Evolutionary conservation across 371 early-diverging fungal species (phyloP), one percentile per base, ranked within the genome.

Genomic region (Apophysomyces sp.): DNA sequence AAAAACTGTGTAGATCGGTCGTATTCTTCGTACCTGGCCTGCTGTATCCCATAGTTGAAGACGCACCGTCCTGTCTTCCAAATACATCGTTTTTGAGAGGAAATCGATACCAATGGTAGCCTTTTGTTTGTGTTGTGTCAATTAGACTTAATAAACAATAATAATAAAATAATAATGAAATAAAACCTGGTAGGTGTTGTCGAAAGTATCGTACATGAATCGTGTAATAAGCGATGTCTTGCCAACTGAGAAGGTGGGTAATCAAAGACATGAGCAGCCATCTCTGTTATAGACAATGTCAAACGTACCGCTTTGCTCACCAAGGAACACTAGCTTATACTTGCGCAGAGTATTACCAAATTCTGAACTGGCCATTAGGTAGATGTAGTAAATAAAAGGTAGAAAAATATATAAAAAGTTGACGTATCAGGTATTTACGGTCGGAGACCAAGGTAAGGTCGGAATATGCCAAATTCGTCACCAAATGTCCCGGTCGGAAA

Each of bases 101-200:
- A 99, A 99, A 77, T 99, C 99, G 64, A 99, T 97, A 63, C 99
- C 99, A 63, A 99, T 99, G n/a, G 99, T 99, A 2, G 99, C 99
- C 89, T 97, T 3, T 44, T 44, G 9, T 21, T n/a, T 41, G n/a
- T 41, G 6, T 41, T 34, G 18, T 7, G n/a, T 41, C 9, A n/a
- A 41, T 41, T 6, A 44, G 21, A 18, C 8, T 44, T 7, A 44
- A 8, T 21, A 21, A 9, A 44, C 11, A 18, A 9, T 9, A 21
- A 44, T 15, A 11, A 31, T 18, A 31, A 31, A 8, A 1, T 29
- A 6, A 3, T 8, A 44, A 44, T 6, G 21, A 44, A 44, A 18
- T 2, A 24, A 44, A 44, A 90, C 90, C 82, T 92, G 93, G 71
- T 97, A 96, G 21, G 94, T 91, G 66, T 91, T 93, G 84, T 97